Conservation (phyloP, 345 rosid genomes). For the Ceriops tagal region DNA sequence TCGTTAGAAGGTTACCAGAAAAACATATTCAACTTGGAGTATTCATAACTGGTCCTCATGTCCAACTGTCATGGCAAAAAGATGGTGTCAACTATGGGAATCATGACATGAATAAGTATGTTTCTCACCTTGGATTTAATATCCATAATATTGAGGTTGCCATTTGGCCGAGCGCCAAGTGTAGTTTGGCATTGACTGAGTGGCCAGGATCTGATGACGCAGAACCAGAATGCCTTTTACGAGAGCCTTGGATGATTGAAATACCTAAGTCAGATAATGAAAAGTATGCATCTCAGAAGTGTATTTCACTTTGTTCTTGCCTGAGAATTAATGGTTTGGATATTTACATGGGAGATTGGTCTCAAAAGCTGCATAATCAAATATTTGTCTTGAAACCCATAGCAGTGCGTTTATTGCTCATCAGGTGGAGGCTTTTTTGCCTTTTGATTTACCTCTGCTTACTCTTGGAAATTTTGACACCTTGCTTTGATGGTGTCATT, state of each 20-base stretch:
- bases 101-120: slow-evolving; percentile 31
- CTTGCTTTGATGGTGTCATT: not conserved
- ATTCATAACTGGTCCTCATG: slow-evolving; percentile 63
- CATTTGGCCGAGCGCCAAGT: slow-evolving; percentile 55
- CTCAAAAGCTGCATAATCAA: slow-evolving; percentile 41
- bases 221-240: slow-evolving; percentile 45
- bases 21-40: slow-evolving; percentile 63
- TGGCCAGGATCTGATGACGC: slow-evolving; percentile 34
- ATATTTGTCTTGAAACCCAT: slow-evolving; percentile 57
- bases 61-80: slow-evolving; percentile 47
- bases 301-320: slow-evolving; percentile 46
- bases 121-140: slow-evolving; percentile 52
- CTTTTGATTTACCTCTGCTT: slow-evolving; percentile 12
- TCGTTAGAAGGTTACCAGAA: slow-evolving; percentile 58
- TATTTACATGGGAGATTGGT: slow-evolving; percentile 47
- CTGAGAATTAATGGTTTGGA: slow-evolving; percentile 58
- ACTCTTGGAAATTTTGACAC: not conserved
- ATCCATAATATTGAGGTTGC: slow-evolving; percentile 61
- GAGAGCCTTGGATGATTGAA: slow-evolving; percentile 47
- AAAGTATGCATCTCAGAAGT: slow-evolving; percentile 53
- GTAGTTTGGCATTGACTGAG: slow-evolving; percentile 33
- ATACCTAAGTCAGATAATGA: slow-evolving; percentile 42
- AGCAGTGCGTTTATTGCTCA: slow-evolving; percentile 49
- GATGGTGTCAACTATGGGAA: slow-evolving; percentile 27
- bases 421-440: slow-evolving; percentile 47